Percentiles rank a stretch among this genome's conserved stretches.
phyloP scores from a whole-genome alignment of 495 filamentous ascomycete genomes.

The Talaromyces liani region DNA sequence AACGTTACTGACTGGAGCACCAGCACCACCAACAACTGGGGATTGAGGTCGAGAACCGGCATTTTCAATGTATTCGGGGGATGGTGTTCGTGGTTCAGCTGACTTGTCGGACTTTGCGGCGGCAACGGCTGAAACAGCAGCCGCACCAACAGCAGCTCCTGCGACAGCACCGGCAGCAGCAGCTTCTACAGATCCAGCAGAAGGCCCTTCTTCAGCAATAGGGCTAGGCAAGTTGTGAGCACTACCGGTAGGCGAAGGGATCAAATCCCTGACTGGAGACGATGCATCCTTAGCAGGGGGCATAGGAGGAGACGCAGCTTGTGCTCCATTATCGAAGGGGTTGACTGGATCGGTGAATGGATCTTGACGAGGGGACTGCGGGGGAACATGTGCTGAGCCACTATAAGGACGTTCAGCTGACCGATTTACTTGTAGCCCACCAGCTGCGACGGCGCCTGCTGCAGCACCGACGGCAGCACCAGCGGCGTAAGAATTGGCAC shows the following conservation, averaged over 20 bases:
- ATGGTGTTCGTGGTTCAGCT: slow-evolving; percentile 17
- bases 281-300: slow-evolving; percentile 9
- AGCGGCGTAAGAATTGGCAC: slow-evolving; percentile 14
- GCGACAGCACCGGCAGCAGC: slow-evolving; percentile 22
- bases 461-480: slow-evolving; percentile 13
- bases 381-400: slow-evolving; percentile 15
- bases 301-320: slow-evolving; percentile 32
- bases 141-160: slow-evolving; percentile 25
- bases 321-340: slow-evolving; percentile 39
- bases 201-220: slow-evolving; percentile 5
- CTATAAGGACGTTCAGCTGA: slow-evolving; percentile 10
- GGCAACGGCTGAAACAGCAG: slow-evolving; percentile 23
- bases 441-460: slow-evolving; percentile 10
- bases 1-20: slow-evolving; percentile 48
- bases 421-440: slow-evolving; percentile 15
- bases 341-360: slow-evolving; percentile 43
- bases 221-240: slow-evolving; percentile 13
- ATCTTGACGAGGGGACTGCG: slow-evolving; percentile 25
- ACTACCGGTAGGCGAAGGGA: slow-evolving; percentile 4
- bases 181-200: not conserved
- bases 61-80: slow-evolving; percentile 23
- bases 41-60: slow-evolving; percentile 29
- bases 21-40: slow-evolving; percentile 35
- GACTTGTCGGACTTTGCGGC: slow-evolving; percentile 23
- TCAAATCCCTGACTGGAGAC: not conserved